A percentile compares a stretch with the other conserved stretches of the same genome.
Conservation (phyloP, 2,329 filamentous ascomycete genomes). For the Fusarium longipes region DNA sequence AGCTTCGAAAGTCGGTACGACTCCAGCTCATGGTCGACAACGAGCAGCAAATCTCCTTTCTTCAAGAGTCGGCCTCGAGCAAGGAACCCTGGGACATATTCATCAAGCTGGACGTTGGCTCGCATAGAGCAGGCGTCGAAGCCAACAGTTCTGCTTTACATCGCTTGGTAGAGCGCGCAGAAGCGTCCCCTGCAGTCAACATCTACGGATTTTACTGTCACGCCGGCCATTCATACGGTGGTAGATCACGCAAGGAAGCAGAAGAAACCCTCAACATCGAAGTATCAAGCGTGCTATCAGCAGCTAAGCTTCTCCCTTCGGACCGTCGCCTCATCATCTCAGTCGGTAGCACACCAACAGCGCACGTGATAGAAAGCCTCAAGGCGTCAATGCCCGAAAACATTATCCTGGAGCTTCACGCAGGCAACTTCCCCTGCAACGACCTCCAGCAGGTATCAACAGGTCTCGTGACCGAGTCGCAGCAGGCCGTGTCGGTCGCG, state of each 20-base stretch:
- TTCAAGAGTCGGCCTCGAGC: slow-evolving; percentile 41
- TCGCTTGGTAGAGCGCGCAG: slow-evolving; percentile 44
- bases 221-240: slow-evolving; percentile 53
- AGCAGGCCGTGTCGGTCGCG: slow-evolving; percentile 49
- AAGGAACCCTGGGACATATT: slow-evolving; percentile 50
- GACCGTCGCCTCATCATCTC: slow-evolving; percentile 48
- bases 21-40: slow-evolving; percentile 55
- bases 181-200: slow-evolving; percentile 45
- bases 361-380: slow-evolving; percentile 50
- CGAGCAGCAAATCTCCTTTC: slow-evolving; percentile 47
- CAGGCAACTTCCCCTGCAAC: slow-evolving; percentile 54
- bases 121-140: slow-evolving; percentile 50
- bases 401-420: slow-evolving; percentile 52
- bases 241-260: slow-evolving; percentile 48
- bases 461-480: slow-evolving; percentile 44
- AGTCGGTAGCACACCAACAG: slow-evolving; percentile 53
- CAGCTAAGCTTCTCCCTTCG: slow-evolving; percentile 46
- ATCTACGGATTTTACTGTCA: slow-evolving; percentile 55
- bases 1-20: slow-evolving; percentile 46
- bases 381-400: slow-evolving; percentile 47
- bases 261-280: slow-evolving; percentile 48
- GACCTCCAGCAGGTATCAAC: slow-evolving; percentile 55
- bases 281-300: slow-evolving; percentile 47
- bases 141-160: slow-evolving; percentile 43
- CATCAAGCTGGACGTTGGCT: slow-evolving; percentile 54